phyloP scores from a whole-genome alignment of 164 flowering plant genomes.

The Warburgia ugandensis region DNA sequence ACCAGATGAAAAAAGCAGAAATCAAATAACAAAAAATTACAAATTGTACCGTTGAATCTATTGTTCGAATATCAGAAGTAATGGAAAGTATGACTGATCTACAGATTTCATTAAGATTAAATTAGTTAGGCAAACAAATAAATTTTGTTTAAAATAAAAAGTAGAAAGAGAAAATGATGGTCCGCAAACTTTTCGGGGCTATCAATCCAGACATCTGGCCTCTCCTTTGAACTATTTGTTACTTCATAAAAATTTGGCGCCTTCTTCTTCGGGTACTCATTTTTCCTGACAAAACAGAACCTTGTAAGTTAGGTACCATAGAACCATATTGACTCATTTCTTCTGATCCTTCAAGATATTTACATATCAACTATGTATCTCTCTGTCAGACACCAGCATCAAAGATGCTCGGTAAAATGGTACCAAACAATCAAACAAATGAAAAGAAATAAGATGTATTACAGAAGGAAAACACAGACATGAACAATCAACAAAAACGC shows the following conservation, averaged over 20 bases:
- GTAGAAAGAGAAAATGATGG: slow-evolving; percentile 2
- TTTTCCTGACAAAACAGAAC: slow-evolving; percentile 42
- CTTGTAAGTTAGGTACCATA: not conserved
- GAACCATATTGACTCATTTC: too few relatives aligned
- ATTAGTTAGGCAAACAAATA: slow-evolving; percentile 2
- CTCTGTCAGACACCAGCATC: not conserved
- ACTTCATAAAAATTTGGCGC: slow-evolving; percentile 81
- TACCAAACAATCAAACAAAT: too few relatives aligned
- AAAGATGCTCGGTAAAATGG: too few relatives aligned
- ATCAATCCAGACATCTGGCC: slow-evolving; percentile 99
- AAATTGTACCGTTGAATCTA: slow-evolving; percentile 64
- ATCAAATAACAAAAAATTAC: not conserved
- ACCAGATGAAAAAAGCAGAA: not conserved
- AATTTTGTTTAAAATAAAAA: not conserved
- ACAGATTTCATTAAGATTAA: slow-evolving; percentile 17
- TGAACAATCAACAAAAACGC: too few relatives aligned
- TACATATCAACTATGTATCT: not conserved
- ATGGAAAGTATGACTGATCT: slow-evolving; percentile 90
- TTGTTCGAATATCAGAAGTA: slow-evolving; percentile 91
- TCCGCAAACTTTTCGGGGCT: slow-evolving; percentile 85
- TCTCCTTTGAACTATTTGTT: slow-evolving; percentile 87
- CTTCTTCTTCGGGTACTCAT: slow-evolving; percentile 82
- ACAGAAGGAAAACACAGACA: too few relatives aligned
- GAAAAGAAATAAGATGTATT: too few relatives aligned
- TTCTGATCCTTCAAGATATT: too few relatives aligned